Base-by-base conservation (phyloP, 208 protist species). In the Spongospora subterranea region DNA sequence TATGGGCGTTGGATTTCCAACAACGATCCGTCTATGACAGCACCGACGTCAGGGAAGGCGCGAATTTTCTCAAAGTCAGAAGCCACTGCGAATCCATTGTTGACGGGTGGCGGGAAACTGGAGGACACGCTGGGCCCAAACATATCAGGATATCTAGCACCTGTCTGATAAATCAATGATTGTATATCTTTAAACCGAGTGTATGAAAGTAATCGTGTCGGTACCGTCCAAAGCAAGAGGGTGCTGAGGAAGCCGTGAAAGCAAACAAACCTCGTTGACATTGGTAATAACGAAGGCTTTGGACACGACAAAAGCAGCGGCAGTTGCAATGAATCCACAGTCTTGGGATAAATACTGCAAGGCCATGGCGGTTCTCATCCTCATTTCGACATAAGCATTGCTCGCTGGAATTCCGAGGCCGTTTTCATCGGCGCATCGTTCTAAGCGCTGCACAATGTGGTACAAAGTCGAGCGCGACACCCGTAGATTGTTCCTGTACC, bases 331-430 rank as follows among this genome's bases (percentile, higher is more conserved):
- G 71, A 82, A 82, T 20, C 13, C 40, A 43, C 71, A 20, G 6
- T 82, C 71, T 13, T 35, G 40, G 17, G 71, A 35, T 35, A 82
- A 35, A n/a, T 82, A 82, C 6, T 35, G 6, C 11, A 82, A 35
- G 17, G 71, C 35, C 35, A 82, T 82, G 11, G 71, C 71, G 35
- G 35, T n/a, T 45, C 71, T 35, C 71, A 82, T 82, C 35, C 71
- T 6, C 71, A 82, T 82, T 35, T 82, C 40, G 35, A 82, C 71
- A 43, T 17, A 35, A 82, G 71, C 71, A 6, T 6, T 82, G n/a
- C 17, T 6, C 13, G 17, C 71, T 40, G 71, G 71, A 82, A 82
- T 82, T 43, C 71, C 13, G 17, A 6, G 13, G 13, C 40, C 13
- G 35, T 43, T 35, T 43, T 82, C 17, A 35, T 20, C 6, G 6